phyloP scores from a whole-genome alignment of 495 filamentous ascomycete species.

The Xylaria bambusicola region DNA sequence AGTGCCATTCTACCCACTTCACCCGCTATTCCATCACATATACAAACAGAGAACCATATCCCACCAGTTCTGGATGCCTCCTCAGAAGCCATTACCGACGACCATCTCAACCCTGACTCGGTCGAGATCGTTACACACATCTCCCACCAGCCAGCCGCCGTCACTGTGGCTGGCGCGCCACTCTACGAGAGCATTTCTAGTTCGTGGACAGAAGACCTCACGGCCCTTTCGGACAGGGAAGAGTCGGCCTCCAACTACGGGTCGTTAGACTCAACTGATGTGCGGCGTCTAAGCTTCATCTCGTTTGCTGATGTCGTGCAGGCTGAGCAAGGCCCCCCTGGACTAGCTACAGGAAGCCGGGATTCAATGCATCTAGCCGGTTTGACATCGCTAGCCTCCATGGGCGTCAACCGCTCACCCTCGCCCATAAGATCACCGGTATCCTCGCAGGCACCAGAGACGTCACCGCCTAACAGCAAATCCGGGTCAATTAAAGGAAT shows the following conservation, averaged over 20 bases:
- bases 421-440: slow-evolving; percentile 71
- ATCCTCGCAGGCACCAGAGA: slow-evolving; percentile 62
- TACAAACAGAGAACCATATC: slow-evolving; percentile 89
- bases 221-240: slow-evolving; percentile 49
- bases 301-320: slow-evolving; percentile 95
- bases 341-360: slow-evolving; percentile 51
- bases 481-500: slow-evolving; percentile 65
- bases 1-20: slow-evolving; percentile 64
- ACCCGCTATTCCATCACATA: slow-evolving; percentile 81
- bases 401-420: slow-evolving; percentile 65
- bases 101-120: slow-evolving; percentile 70
- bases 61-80: slow-evolving; percentile 87
- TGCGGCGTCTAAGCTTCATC: slow-evolving; percentile 86
- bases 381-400: slow-evolving; percentile 52
- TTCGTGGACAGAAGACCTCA: slow-evolving; percentile 58
- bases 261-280: slow-evolving; percentile 70
- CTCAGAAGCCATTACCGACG: slow-evolving; percentile 84
- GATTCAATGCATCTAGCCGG: slow-evolving; percentile 63
- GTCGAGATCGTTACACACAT: slow-evolving; percentile 88
- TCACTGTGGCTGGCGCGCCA: slow-evolving; percentile 57
- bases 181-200: slow-evolving; percentile 35
- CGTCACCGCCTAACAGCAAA: slow-evolving; percentile 69
- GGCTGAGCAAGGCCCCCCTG: slow-evolving; percentile 66
- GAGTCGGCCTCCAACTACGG: slow-evolving; percentile 68
- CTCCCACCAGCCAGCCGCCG: slow-evolving; percentile 74